These are phyloP conservation scores for Scheffersomyces titani DNA, from an alignment of 1,139 yeast species.

Conservation along the genomic window DNA sequence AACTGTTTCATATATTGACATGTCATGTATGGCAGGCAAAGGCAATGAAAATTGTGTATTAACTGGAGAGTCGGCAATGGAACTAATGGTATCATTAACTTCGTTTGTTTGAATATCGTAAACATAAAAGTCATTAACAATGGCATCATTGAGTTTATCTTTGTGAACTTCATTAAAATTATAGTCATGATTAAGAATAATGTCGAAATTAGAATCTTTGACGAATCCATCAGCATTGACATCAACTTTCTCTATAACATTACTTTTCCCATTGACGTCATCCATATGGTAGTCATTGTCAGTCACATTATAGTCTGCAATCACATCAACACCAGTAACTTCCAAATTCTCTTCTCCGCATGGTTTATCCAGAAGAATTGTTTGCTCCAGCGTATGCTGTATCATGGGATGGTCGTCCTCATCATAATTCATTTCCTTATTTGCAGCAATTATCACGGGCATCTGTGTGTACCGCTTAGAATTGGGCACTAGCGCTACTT, in stretches of 20 bases:
- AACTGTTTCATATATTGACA: background rate
- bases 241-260: background rate
- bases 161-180: background rate
- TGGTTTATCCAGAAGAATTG: background rate
- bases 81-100: background rate
- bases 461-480: conserved; percentile 6
- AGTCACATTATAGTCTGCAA: too few species aligned
- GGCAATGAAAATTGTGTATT: background rate
- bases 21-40: background rate
- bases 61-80: background rate
- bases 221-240: too few species aligned
- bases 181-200: background rate
- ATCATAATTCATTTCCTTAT: conserved; percentile 1
- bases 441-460: conserved; percentile 10
- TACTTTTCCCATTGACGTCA: background rate
- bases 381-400: background rate
- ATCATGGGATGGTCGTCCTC: background rate
- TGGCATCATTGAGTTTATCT: background rate
- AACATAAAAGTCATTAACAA: background rate
- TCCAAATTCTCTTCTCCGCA: background rate
- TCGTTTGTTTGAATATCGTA: too few species aligned
- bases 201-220: too few species aligned
- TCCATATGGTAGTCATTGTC: background rate
- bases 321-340: background rate
- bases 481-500: conserved; percentile 10